Evolutionary conservation across 257 asterid species (phyloP).

Genomic region (Solanum chmielewskii): DNA sequence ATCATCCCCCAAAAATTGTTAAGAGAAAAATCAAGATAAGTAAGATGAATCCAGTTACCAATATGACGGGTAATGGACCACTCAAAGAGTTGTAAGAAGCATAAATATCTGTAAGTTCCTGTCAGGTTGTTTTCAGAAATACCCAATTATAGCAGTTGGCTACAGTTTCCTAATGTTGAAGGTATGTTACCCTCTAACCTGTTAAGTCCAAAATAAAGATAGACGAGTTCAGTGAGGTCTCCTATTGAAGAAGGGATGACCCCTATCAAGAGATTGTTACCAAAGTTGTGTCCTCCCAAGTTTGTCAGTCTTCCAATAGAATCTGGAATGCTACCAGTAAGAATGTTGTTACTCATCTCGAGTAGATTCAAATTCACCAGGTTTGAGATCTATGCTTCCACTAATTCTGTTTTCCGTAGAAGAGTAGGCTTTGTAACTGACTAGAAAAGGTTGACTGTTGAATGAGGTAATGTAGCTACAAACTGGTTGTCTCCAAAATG

Average conservation of each 20-base stretch:
- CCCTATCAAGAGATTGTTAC: slow-evolving; percentile 23
- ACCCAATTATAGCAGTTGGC: slow-evolving; percentile 11
- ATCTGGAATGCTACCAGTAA: slow-evolving; percentile 30
- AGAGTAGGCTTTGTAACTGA: slow-evolving; percentile 12
- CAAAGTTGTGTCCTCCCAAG: slow-evolving; percentile 10
- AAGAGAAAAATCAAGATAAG: neutral
- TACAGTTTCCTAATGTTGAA: slow-evolving; percentile 16
- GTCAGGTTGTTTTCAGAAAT: slow-evolving; percentile 27
- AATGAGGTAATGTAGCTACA: slow-evolving; percentile 23
- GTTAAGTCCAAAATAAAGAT: slow-evolving; percentile 18
- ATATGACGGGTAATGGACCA: slow-evolving; percentile 24
- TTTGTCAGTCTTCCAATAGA: slow-evolving; percentile 27
- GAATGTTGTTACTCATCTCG: slow-evolving; percentile 1
- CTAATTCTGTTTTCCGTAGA: slow-evolving; percentile 12
- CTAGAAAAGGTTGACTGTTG: slow-evolving; percentile 24
- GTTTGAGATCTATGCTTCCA: slow-evolving; percentile 32
- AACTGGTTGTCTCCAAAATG: slow-evolving; percentile 17
- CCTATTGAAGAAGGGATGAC: slow-evolving; percentile 25
- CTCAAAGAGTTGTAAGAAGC: slow-evolving; percentile 11
- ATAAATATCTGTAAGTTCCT: neutral
- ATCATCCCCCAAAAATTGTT: slow-evolving; percentile 26
- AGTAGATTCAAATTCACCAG: slow-evolving; percentile 20
- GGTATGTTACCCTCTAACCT: slow-evolving; percentile 36
- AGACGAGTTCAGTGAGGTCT: slow-evolving; percentile 15
- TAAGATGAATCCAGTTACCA: slow-evolving; percentile 24